phyloP scores from a whole-genome alignment of 1,139 yeast species.

The Debaryomyces robertsiae region DNA sequence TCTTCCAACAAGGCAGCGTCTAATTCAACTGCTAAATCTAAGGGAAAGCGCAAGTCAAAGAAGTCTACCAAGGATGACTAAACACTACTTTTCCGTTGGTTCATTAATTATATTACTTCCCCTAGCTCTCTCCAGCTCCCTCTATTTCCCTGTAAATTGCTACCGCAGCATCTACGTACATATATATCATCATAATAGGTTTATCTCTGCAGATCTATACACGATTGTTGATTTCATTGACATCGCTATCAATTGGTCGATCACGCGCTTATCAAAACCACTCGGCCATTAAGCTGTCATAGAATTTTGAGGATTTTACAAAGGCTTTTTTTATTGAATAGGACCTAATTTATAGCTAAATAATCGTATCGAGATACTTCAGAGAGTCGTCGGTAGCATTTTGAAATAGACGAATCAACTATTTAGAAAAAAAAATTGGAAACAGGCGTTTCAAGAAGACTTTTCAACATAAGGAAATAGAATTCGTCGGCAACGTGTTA shows the following conservation, averaged over 20 bases:
- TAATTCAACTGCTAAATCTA: slow-evolving; percentile 4
- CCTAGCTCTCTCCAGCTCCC: no score
- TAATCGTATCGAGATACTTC: no score
- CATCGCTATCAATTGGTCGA: slow-evolving; percentile 4
- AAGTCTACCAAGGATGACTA: slow-evolving; percentile 5
- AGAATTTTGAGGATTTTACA: slow-evolving; percentile 2
- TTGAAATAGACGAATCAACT: neutral
- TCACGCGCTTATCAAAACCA: slow-evolving; percentile 11
- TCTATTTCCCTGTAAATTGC: no score
- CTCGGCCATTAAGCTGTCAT: slow-evolving; percentile 6
- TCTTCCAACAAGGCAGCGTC: neutral
- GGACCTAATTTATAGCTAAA: neutral
- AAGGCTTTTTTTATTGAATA: neutral
- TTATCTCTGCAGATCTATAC: neutral
- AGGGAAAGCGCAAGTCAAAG: slow-evolving; percentile 2
- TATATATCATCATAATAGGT: neutral
- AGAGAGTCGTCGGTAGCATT: neutral
- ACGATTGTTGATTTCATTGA: slow-evolving; percentile 1
- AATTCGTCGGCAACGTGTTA: neutral
- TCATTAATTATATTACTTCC: no score
- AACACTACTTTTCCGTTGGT: neutral
- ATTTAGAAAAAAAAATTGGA: neutral
- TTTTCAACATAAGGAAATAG: neutral
- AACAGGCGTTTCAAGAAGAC: no score
- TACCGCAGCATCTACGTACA: neutral